phyloP scores from a whole-genome alignment of 169 alveolate genomes.

The Eimeria praecox region DNA sequence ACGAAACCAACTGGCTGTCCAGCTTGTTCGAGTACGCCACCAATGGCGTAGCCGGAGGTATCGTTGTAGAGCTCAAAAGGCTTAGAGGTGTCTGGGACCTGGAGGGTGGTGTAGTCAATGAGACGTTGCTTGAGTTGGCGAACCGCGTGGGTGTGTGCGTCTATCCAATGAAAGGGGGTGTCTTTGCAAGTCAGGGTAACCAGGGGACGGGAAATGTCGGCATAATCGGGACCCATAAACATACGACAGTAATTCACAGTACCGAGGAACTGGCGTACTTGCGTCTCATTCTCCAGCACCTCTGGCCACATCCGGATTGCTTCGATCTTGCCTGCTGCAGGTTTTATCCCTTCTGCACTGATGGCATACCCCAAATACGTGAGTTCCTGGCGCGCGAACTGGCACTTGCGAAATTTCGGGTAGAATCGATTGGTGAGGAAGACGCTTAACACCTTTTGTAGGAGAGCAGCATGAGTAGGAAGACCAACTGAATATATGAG shows the following conservation, averaged over 20 bases:
- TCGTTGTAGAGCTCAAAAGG: not conserved
- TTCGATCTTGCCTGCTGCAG: not conserved
- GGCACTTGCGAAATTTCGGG: not conserved
- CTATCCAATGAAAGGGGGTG: not conserved
- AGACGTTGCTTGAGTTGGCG: not conserved
- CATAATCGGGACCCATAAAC: not conserved
- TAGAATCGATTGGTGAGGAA: not conserved
- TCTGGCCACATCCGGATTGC: constrained; percentile 4
- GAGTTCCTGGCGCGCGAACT: not conserved
- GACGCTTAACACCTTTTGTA: not conserved
- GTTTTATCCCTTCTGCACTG: not conserved
- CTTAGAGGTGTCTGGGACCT: not conserved
- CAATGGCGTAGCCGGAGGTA: not conserved
- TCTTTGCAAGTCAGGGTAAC: not conserved
- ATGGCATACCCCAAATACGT: not conserved
- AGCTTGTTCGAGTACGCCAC: not conserved
- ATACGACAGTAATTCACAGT: not conserved
- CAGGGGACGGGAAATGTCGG: not conserved
- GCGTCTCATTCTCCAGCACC: not conserved
- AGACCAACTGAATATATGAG: not conserved
- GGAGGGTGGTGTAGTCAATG: not conserved
- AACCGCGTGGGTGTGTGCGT: not conserved
- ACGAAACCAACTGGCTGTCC: not conserved
- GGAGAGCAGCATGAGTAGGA: not conserved
- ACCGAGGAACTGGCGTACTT: not conserved